Evolutionary conservation across 257 asterid genomes (phyloP).

Genomic region (Solanum microdontum): DNA sequence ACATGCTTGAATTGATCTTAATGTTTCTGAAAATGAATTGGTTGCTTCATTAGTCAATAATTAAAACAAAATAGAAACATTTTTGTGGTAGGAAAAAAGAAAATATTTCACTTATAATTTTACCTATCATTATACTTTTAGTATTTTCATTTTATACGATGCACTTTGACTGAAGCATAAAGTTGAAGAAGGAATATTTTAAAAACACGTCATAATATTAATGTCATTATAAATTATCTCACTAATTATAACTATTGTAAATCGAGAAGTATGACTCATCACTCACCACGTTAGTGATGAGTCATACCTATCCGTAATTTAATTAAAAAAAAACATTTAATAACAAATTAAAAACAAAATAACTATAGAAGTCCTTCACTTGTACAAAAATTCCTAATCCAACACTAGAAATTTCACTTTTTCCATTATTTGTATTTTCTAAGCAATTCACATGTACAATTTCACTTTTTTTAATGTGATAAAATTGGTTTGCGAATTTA

Average conservation of each 20-base stretch:
- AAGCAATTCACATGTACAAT: not conserved
- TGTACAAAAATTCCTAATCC: not conserved
- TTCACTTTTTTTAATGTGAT: not conserved
- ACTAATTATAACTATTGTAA: not conserved
- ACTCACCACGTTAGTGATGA: not conserved
- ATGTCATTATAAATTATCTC: not conserved
- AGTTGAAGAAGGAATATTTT: not conserved
- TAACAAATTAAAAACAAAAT: not conserved
- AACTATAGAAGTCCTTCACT: not conserved
- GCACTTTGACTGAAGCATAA: not conserved
- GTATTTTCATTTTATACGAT: not conserved
- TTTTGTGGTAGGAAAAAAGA: not conserved
- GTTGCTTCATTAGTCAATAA: not conserved
- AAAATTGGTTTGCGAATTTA: not conserved
- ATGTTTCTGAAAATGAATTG: constrained; percentile 37
- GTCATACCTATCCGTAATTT: not conserved
- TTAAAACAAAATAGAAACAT: not conserved
- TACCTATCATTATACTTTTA: not conserved
- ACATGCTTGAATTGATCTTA: constrained; percentile 63
- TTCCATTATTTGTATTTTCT: not conserved
- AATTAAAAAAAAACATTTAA: not conserved
- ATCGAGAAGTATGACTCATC: not conserved
- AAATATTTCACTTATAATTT: not conserved
- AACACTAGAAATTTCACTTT: not conserved
- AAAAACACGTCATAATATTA: not conserved